A percentile compares a stretch with the other conserved stretches of the same genome.
Evolutionary conservation across 192 early-diverging fungal species (phyloP).

Genomic region (Podila verticillata): DNA sequence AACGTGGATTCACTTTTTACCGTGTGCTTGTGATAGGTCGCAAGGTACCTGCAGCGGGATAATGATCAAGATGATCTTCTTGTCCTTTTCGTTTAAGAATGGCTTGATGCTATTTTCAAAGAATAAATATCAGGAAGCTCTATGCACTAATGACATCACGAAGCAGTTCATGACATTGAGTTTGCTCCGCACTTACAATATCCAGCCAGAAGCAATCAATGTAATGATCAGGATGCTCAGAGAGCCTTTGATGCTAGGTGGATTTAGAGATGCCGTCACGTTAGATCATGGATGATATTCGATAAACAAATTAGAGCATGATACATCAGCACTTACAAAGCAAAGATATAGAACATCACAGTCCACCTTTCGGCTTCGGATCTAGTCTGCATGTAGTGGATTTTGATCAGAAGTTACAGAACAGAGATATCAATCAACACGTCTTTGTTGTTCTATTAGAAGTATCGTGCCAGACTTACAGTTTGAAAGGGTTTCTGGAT

Average conservation of each 20-base stretch:
- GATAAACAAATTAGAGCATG: too few species aligned
- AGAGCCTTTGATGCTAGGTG: conserved; percentile 56
- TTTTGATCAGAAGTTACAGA: conserved; percentile 44
- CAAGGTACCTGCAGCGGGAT: conserved; percentile 57
- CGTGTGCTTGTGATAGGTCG: too few species aligned
- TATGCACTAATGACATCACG: not conserved
- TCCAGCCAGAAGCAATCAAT: conserved; percentile 64
- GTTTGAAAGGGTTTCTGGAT: conserved; percentile 62
- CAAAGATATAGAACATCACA: conserved; percentile 65
- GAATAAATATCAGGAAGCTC: not conserved
- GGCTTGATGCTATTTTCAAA: conserved; percentile 53
- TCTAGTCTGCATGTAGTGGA: conserved; percentile 59
- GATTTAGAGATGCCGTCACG: too few species aligned
- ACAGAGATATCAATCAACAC: not conserved
- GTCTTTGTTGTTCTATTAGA: not conserved
- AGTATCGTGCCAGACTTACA: conserved; percentile 28
- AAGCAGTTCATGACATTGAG: not conserved
- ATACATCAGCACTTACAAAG: conserved; percentile 49
- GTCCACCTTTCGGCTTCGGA: conserved; percentile 60
- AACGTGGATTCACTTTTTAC: too few species aligned
- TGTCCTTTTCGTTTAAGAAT: conserved; percentile 63
- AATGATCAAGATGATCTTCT: conserved; percentile 60
- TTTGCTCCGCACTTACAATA: conserved; percentile 46
- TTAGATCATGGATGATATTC: not conserved
- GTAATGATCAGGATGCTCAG: conserved; percentile 64